These are phyloP conservation scores for Phaeosphaeria sp. DNA, from an alignment of 2,329 filamentous ascomycete species.

Conservation along the genomic window DNA sequence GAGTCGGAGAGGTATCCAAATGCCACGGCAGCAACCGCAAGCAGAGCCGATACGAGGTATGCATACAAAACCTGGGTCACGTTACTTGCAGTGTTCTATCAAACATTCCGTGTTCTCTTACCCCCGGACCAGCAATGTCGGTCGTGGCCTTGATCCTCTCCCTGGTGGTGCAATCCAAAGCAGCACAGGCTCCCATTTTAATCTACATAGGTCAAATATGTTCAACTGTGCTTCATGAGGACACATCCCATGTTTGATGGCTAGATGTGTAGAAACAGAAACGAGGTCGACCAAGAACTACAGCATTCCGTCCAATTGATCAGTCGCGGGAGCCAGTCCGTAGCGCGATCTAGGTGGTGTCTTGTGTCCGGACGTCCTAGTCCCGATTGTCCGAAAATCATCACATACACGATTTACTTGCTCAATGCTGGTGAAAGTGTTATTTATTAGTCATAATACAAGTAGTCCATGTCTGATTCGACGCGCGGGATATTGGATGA, in stretches of 20 bases:
- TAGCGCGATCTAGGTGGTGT: not conserved
- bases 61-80: not conserved
- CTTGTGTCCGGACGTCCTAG: not conserved
- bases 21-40: not conserved
- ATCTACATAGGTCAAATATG: not conserved
- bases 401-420: not conserved
- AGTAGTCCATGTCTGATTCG: no score
- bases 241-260: no score
- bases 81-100: not conserved
- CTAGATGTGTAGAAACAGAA: no score
- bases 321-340: not conserved
- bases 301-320: not conserved
- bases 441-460: not conserved
- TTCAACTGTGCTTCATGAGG: no score
- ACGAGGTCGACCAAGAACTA: not conserved
- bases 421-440: not conserved
- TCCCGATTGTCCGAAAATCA: not conserved
- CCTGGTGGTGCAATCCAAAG: not conserved
- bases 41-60: not conserved
- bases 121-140: not conserved
- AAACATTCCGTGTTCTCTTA: not conserved
- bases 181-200: not conserved
- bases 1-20: not conserved
- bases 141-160: not conserved
- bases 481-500: no score